Percentiles rank a stretch among this genome's conserved stretches.
phyloP scores from a whole-genome alignment of 768 basidiomycete species.

The Tylopilus cervinicoccineus region DNA sequence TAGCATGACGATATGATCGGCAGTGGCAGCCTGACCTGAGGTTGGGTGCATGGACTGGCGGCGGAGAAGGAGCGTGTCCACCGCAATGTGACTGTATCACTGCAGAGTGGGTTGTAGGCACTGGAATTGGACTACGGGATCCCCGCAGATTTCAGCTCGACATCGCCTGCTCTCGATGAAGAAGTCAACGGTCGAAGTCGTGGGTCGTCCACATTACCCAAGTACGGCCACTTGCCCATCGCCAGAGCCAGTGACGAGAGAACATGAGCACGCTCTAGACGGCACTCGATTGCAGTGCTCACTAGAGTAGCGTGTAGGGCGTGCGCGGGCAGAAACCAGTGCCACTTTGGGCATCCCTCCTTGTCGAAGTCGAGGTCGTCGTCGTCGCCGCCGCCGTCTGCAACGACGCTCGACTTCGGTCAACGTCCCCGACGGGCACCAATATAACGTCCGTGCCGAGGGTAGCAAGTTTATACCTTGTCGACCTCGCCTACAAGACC shows the following conservation, averaged over 20 bases:
- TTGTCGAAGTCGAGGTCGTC: neutral
- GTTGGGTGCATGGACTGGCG: too few species aligned
- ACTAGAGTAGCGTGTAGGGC: constrained; percentile 11
- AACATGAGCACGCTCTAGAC: neutral
- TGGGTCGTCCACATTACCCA: constrained; percentile 1
- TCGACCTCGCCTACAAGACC: constrained; percentile 6
- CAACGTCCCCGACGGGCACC: too few species aligned
- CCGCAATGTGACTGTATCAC: neutral
- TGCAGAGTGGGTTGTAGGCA: neutral
- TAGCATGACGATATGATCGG: constrained; percentile 1
- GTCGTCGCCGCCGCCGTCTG: neutral
- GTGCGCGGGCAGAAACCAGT: constrained; percentile 1
- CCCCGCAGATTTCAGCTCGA: neutral
- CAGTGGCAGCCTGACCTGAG: too few species aligned
- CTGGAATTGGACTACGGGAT: constrained; percentile 1
- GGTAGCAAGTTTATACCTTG: neutral
- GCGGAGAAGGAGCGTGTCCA: too few species aligned
- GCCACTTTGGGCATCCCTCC: neutral
- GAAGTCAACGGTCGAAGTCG: neutral
- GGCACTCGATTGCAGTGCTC: neutral
- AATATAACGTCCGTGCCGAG: neutral
- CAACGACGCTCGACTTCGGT: too few species aligned
- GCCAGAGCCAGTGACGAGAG: neutral
- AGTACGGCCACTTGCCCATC: constrained; percentile 1
- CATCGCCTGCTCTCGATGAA: constrained; percentile 2